Conservation (phyloP, 345 rosid genomes). For the Gossypium anomalum region DNA sequence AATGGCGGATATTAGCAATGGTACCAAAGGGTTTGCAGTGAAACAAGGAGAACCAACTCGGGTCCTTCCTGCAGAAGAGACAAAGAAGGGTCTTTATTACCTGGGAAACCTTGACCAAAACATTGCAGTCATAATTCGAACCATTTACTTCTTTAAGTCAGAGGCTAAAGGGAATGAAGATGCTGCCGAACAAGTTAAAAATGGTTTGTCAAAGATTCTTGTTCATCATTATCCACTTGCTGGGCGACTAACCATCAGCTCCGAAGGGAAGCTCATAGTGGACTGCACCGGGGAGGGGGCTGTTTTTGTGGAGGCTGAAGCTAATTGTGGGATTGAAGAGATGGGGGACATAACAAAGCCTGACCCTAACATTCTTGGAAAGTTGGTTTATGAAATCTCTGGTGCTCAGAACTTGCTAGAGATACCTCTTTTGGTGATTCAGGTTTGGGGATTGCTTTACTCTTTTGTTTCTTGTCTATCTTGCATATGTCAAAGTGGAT, state of each 20-base stretch:
- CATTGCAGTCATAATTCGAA: constrained; percentile 69
- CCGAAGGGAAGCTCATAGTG: constrained; percentile 71
- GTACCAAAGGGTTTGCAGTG: constrained; percentile 38
- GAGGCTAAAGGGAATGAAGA: constrained; percentile 56
- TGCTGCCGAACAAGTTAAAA: constrained; percentile 52
- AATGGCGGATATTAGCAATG: constrained; percentile 35
- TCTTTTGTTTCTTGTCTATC: neutral
- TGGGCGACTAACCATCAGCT: constrained; percentile 62
- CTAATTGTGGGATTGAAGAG: constrained; percentile 45
- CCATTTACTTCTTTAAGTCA: constrained; percentile 78
- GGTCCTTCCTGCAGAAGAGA: constrained; percentile 61
- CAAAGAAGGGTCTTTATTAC: constrained; percentile 58
- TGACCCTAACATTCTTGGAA: constrained; percentile 66
- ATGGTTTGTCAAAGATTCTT: constrained; percentile 62
- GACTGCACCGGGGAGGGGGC: constrained; percentile 82
- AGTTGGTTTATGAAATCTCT: constrained; percentile 68
- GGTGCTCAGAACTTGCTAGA: constrained; percentile 72
- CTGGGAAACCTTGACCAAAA: constrained; percentile 88
- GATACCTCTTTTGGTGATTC: constrained; percentile 70
- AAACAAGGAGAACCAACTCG: constrained; percentile 46
- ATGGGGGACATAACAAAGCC: constrained; percentile 55
- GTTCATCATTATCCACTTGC: constrained; percentile 73
- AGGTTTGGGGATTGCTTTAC: constrained; percentile 38
- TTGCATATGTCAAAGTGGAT: neutral
- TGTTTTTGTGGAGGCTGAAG: constrained; percentile 81